Conservation (phyloP, 2,329 filamentous ascomycete genomes). For the Xylariales sp. region DNA sequence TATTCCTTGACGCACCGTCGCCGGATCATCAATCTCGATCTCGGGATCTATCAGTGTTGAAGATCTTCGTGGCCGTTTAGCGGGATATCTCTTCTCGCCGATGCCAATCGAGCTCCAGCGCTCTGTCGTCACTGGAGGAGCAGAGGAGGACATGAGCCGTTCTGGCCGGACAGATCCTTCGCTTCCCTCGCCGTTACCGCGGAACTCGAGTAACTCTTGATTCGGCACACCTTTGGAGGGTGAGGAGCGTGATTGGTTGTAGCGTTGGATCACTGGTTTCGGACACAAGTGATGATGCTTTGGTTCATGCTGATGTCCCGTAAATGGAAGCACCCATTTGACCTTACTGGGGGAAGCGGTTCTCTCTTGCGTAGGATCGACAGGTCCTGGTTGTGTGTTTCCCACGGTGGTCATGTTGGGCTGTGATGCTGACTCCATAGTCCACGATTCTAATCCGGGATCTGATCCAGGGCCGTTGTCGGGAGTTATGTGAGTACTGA, state of each 20-base stretch:
- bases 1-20: conserved; percentile 3
- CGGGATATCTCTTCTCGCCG: too few relatives aligned
- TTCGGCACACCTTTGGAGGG: neutral
- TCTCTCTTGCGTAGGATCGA: neutral
- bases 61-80: too few relatives aligned
- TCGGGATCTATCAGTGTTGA: neutral
- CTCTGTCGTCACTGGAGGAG: conserved; percentile 5
- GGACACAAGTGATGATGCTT: conserved; percentile 1
- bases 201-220: neutral
- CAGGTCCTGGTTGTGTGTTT: neutral
- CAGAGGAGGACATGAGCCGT: conserved; percentile 1
- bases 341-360: neutral
- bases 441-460: neutral
- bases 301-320: neutral
- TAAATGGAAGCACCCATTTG: conserved; percentile 1
- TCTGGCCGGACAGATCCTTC: conserved; percentile 1
- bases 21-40: neutral
- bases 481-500: neutral
- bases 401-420: neutral
- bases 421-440: neutral
- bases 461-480: neutral
- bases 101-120: conserved; percentile 4
- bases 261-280: neutral
- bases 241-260: neutral
- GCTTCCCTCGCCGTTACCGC: neutral